phyloP scores from a whole-genome alignment of 306 rosid species.

The Gastrolobium villosum region DNA sequence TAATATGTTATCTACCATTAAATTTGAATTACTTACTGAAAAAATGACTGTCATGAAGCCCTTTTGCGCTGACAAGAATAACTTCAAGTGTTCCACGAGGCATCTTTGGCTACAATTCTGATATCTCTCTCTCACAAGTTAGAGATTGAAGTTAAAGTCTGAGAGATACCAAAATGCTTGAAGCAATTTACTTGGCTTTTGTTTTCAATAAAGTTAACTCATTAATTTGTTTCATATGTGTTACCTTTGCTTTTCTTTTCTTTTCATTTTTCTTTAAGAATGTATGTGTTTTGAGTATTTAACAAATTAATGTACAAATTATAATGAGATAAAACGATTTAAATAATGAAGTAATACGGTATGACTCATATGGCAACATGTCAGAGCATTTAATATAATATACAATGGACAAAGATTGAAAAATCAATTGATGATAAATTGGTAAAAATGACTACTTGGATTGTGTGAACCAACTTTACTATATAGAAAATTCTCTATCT shows the following conservation, averaged over 20 bases:
- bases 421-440: too few species aligned
- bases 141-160: background rate
- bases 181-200: constrained; percentile 10
- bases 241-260: background rate
- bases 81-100: constrained; percentile 62
- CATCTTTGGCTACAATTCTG: constrained; percentile 37
- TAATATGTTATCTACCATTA: constrained; percentile 3
- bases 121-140: constrained; percentile 11
- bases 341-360: too few species aligned
- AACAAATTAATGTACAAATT: too few species aligned
- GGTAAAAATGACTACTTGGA: background rate
- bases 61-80: constrained; percentile 52
- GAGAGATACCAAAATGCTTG: background rate
- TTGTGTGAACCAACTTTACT: too few species aligned
- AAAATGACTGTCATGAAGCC: constrained; percentile 46
- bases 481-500: too few species aligned
- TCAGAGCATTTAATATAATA: too few species aligned
- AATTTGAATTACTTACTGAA: constrained; percentile 41
- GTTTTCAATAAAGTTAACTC: background rate
- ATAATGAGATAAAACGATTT: too few species aligned
- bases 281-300: too few species aligned
- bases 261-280: too few species aligned
- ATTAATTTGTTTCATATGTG: background rate
- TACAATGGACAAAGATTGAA: too few species aligned
- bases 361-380: too few species aligned